These are phyloP conservation scores for Xerophyta viscosa DNA, from an alignment of 106 monocot genomes.

Conservation along the genomic window DNA sequence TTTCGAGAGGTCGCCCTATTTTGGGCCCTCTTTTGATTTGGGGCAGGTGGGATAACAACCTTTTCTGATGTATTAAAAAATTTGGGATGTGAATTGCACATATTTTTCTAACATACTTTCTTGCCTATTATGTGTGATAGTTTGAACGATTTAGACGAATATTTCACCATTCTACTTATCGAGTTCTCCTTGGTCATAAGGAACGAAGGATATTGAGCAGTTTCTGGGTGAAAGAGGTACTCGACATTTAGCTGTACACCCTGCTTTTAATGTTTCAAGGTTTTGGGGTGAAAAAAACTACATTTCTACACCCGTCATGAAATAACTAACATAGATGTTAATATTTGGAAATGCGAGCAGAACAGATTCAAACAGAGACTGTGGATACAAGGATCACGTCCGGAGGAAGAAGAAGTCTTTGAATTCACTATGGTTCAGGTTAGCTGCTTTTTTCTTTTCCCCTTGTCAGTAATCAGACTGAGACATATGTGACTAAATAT, in stretches of 20 bases:
- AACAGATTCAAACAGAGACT: conserved; percentile 79
- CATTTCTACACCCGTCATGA: too few relatives aligned
- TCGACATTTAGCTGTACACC: too few relatives aligned
- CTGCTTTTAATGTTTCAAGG: neutral
- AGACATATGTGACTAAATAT: conserved; percentile 1
- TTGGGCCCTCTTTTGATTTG: conserved; percentile 84
- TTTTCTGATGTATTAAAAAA: neutral
- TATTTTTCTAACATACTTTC: neutral
- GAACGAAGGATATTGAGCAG: conserved; percentile 67
- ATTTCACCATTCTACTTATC: conserved; percentile 87
- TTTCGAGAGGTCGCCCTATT: conserved; percentile 87
- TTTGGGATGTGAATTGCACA: neutral
- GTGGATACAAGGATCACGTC: conserved; percentile 79
- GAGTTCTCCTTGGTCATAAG: conserved; percentile 83
- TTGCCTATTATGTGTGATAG: conserved; percentile 16
- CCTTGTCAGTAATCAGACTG: neutral
- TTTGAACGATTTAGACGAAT: conserved; percentile 90
- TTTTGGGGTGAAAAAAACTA: too few relatives aligned
- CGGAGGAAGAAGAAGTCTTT: conserved; percentile 88
- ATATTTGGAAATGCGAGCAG: conserved; percentile 19
- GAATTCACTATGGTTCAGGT: conserved; percentile 95
- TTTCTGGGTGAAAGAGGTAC: conserved; percentile 78
- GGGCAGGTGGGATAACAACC: conserved; percentile 56
- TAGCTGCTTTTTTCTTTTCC: conserved; percentile 1
- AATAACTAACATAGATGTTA: too few relatives aligned